phyloP scores from a whole-genome alignment of 2,329 filamentous ascomycete species.

The Graphium sp. region DNA sequence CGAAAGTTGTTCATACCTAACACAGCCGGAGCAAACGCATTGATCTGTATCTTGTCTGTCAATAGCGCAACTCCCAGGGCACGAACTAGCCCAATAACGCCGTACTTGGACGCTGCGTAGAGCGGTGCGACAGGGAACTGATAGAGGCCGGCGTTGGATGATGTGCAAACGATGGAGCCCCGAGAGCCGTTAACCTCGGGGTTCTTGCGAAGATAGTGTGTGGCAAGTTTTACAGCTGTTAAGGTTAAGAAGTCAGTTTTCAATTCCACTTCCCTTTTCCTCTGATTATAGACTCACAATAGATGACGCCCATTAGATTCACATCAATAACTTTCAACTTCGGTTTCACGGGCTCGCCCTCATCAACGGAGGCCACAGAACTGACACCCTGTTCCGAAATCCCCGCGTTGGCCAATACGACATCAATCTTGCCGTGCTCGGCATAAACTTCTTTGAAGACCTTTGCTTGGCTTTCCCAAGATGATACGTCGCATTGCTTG shows the following conservation, averaged over 20 bases:
- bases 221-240: conserved; percentile 28
- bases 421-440: conserved; percentile 16
- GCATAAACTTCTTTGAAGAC: conserved; percentile 11
- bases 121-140: conserved; percentile 30
- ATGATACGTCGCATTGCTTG: conserved; percentile 17
- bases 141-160: conserved; percentile 34
- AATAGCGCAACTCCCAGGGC: conserved; percentile 22
- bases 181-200: conserved; percentile 12
- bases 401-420: conserved; percentile 32
- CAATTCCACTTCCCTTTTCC: too few relatives aligned
- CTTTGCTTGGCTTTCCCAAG: conserved; percentile 15
- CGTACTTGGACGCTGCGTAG: conserved; percentile 29
- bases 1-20: conserved; percentile 19
- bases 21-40: conserved; percentile 30
- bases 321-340: conserved; percentile 18
- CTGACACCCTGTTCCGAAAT: conserved; percentile 21
- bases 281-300: conserved; percentile 22
- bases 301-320: conserved; percentile 21
- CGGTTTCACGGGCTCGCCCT: conserved; percentile 15
- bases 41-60: conserved; percentile 26
- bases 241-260: too few relatives aligned
- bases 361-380: conserved; percentile 10
- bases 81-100: conserved; percentile 30
- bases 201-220: conserved; percentile 32
- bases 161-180: conserved; percentile 32